Base-by-base conservation (phyloP, 768 basidiomycete genomes). In the Porpolomopsis calyptriformis region DNA sequence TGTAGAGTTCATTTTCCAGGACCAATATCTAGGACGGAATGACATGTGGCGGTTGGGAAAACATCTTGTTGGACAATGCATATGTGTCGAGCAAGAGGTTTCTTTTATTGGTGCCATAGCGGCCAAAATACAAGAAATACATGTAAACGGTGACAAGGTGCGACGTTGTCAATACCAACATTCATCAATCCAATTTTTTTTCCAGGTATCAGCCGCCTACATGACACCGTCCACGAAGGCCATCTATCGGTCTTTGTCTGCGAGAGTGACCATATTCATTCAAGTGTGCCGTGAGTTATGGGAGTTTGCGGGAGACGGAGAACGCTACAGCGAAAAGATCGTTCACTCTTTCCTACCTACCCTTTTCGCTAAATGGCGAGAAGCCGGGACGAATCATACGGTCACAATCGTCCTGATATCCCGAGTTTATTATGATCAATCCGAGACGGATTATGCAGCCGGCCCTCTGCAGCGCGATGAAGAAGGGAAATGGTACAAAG, bases 11-110 rank as follows among this genome's bases (percentile, higher is more conserved):
- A 80, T 80, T 38, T 98, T 98, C 57, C 86, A 88, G 51, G 92
- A 96, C 59, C 91, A 94, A 58, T 97, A 97, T 60, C 72, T 97
- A 12, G 94, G 93, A 12, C 78, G 96, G 38, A 90, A 86, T 50
- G 96, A 97, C 53, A 94, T 96, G 91, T 97, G 93, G 90, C 72
- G 91, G 40, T 71, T 97, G 6, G 82, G 80, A n/a, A 80, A 85
- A 59, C 73, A 82, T 42, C 71, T 97, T 12, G 80, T 81, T 22
- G 82, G 80, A 7, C 80, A 82, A 54, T 92, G 88, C 57, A 68
- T 96, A 18, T 84, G 90, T 57, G 73, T 77, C 1, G 80, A 85
- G 48, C 87, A 98, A 61, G 87, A 90, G 43, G 73, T 98, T 20
- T 73, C 77, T 2, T 91, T 96, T 58, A 78, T 92, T 27, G 89